Evolutionary conservation across 2,329 filamentous ascomycete species (phyloP), one percentile per base, ranked within the genome.

Genomic region (Aspergillus sp.): DNA sequence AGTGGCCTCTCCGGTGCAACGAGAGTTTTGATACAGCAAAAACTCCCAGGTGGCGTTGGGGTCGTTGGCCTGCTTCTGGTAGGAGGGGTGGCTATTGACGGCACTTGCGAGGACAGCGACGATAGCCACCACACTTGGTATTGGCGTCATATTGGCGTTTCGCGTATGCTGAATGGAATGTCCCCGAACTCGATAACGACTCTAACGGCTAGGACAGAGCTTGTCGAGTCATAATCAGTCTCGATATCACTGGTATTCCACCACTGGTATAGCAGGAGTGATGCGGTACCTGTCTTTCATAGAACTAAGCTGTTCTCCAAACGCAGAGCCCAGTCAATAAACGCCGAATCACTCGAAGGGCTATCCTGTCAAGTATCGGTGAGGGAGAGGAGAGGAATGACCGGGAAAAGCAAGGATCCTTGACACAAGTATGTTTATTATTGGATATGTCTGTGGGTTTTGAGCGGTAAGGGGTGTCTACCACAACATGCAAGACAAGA

Each of bases 1-100:
- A 9, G 54, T 57, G 11, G 41, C 47, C 45, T 38, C 48, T 14
- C 56, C 54, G 9, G 56, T 52, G 49, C 56, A 57, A n/a, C 45
- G 49, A 7, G 29, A 36, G 16, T 57, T 57, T 36, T 57, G 54
- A 25, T 53, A 58, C 2, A 57, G 44, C 11, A 47, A 53, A 17
- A 55, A 43, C 13, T 51, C 36, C 56, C 56, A 58, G 23, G 47
- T 49, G 21, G 40, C 49, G 16, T 47, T 42, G 10, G 49, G 21
- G 9, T 45, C 40, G 19, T 46, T n/a, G 7, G 29, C 23, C 16
- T 49, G 46, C n/a, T 13, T 16, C 38, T 44, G 38, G 38, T 7
- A 16, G 32, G 29, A 47, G 16, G 45, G 41, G 16, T 48, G 19
- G 25, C 36, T 41, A 31, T 45, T 11, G 42, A 14, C n/a, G 14